Evolutionary conservation across 2,329 filamentous ascomycete species (phyloP), one percentile per base, ranked within the genome.

Genomic region (Sordariomycetes sp.): DNA sequence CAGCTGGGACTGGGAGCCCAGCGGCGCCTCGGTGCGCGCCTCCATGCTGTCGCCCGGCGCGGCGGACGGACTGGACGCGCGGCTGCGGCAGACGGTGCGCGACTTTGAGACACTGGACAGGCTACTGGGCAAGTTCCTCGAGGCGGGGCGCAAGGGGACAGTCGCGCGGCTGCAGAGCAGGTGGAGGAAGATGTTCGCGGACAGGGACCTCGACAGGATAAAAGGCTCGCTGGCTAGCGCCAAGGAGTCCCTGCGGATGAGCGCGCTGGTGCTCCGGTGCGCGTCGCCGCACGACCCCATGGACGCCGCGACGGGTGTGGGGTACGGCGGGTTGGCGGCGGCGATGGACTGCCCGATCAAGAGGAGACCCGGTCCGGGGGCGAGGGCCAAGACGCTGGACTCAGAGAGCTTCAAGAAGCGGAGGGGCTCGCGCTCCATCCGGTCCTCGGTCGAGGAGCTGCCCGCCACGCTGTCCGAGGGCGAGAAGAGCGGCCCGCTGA

Each of bases 101-200:
- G 83, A 87, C 64, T 87, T 88, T 65, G 76, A 80, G 59, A 74
- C 81, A 2, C 75, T 89, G 1, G 80, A 86, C 62, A 80, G 86
- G 62, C 77, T 87, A 74, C 75, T 88, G 22, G 71, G 73, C 65
- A 82, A 80, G 64, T 78, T 83, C 60, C 73, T 87, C 22, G 81
- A 83, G 59, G 82, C 82, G 60, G 83, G 87, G 65, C 79, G 78
- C 64, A 83, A 81, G 64, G 77, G 82, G 20, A 72, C 81, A 40
- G 77, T 87, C 65, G 80, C 81, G 37, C 81, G 78, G 63, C 72
- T 87, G 61, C 76, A 79, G 57, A 82, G 80, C 64, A 80, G 82
- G 40, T 85, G 83, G 71, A 78, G 83, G 55, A 84, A 81, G 71
- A 79, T 85, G 71, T 85, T 85, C 62, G 76, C 77, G 4, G 80